Evolutionary conservation across 1,284 basidiomycete species (phyloP).

Genomic region (Prillingera fragicola): DNA sequence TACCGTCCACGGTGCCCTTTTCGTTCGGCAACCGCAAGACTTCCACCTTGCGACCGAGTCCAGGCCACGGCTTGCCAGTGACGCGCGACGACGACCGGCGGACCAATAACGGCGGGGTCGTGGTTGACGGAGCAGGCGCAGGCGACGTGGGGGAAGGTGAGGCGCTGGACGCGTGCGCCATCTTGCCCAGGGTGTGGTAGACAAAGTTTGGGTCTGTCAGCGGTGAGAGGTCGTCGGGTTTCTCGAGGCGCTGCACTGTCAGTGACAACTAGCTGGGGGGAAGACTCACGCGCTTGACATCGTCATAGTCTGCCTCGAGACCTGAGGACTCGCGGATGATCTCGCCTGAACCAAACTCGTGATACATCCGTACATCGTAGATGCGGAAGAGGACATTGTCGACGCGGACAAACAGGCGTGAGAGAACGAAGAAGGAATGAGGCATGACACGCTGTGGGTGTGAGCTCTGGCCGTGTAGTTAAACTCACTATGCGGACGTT

Average conservation of each 20-base stretch:
- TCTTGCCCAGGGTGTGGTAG: constrained; percentile 63
- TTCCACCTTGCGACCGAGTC: constrained; percentile 52
- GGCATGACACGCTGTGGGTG: constrained; percentile 93
- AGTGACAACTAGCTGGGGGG: not conserved
- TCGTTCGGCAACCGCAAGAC: constrained; percentile 23
- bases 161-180: constrained; percentile 54
- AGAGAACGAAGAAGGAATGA: constrained; percentile 84
- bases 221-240: constrained; percentile 76
- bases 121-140: too few species aligned
- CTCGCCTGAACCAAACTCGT: constrained; percentile 59
- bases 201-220: constrained; percentile 86
- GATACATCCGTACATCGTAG: constrained; percentile 85
- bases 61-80: constrained; percentile 68
- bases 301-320: constrained; percentile 81
- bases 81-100: constrained; percentile 54
- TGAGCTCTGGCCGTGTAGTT: constrained; percentile 1
- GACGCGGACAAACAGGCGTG: constrained; percentile 87
- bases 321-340: constrained; percentile 79
- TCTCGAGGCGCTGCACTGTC: constrained; percentile 61
- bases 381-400: constrained; percentile 91
- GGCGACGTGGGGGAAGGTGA: too few species aligned
- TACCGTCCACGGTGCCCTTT: not conserved
- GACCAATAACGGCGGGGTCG: constrained; percentile 2
- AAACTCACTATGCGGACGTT: constrained; percentile 74
- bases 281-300: constrained; percentile 64